Base-by-base conservation (phyloP, 2,329 filamentous ascomycete species). In the Phialophora chinensis region DNA sequence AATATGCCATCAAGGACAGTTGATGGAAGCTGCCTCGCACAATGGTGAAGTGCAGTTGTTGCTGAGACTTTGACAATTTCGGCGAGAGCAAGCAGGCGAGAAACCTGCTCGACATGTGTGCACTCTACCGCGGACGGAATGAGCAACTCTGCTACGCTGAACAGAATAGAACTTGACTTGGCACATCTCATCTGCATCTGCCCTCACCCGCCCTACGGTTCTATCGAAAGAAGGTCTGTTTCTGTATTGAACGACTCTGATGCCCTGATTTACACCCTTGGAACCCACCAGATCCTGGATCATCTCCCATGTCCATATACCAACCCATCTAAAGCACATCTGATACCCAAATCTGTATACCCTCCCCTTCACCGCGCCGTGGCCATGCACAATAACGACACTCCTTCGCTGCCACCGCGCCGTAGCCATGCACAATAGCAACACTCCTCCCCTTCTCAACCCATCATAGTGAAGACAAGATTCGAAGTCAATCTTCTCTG, bases 401-500 rank as follows among this genome's bases (percentile, higher is more conserved):
- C 47, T 25, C 23, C 23, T 25, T 25, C 23, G 23, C 23, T 25
- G 23, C 23, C 23, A 25, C 23, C 23, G 23, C 23, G 20, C 38
- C 20, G 42, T 42, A 10, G 14, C 31, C 57, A 42, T 42, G 29
- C 47, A 27, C 17, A 47, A 50, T 50, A 42, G 14, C 31, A 60
- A 29, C 38, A 14, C 35, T 20, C 4, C 59, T 20, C 31, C 33
- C 33, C 23, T 0, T 42, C 33, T 38, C 49, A 35, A 49, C n/a
- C 25, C 47, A 33, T 53, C 33, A 44, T 54, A 53, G 31, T 53
- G 14, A 61, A 38, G 31, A 61, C 59, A 61, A 53, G 33, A 53
- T 33, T 61, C 35, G 47, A 44, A 61, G 23, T 77, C 73, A 80
- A 60, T 72, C 75, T 73, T 82, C 81, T 64, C 82, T 79, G 75